Evolutionary conservation across 148 eudicot genomes (phyloP).

Genomic region (Rhododendron mucronatum): DNA sequence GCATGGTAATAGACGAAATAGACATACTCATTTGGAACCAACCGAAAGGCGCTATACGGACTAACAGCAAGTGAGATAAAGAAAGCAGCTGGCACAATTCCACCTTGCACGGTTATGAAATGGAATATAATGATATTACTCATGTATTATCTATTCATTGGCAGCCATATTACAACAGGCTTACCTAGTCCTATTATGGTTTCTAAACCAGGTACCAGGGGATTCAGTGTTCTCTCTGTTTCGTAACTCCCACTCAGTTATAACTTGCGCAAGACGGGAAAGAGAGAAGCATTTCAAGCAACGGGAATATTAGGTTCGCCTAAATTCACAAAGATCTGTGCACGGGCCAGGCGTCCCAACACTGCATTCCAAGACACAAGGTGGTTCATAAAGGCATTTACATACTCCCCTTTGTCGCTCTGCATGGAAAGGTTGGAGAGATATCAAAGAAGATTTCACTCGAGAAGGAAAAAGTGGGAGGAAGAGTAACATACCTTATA

Average conservation of each 20-base stretch:
- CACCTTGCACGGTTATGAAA: too few relatives aligned
- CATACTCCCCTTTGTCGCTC: slow-evolving; percentile 72
- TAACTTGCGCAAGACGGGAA: not conserved
- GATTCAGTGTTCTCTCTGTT: not conserved
- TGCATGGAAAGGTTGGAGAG: slow-evolving; percentile 22
- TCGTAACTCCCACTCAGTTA: not conserved
- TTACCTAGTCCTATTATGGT: not conserved
- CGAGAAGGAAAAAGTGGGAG: not conserved
- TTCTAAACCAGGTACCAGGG: not conserved
- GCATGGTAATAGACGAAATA: too few relatives aligned
- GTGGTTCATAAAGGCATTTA: slow-evolving; percentile 64
- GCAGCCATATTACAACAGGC: not conserved
- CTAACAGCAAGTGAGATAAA: too few relatives aligned
- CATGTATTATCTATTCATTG: too few relatives aligned
- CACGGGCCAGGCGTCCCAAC: slow-evolving; percentile 65
- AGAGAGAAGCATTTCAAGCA: slow-evolving; percentile 34
- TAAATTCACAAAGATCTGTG: slow-evolving; percentile 81
- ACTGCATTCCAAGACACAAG: slow-evolving; percentile 90
- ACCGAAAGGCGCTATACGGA: too few relatives aligned
- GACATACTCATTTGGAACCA: too few relatives aligned
- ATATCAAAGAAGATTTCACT: not conserved
- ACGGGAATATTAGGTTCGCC: slow-evolving; percentile 82
- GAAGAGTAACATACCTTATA: slow-evolving; percentile 44
- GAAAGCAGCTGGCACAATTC: too few relatives aligned
- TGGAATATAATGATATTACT: too few relatives aligned